Evolutionary conservation across 2,329 filamentous ascomycete genomes (phyloP), one percentile per base, ranked within the genome.

Genomic region (Aspergillus fumigatiaffinis): DNA sequence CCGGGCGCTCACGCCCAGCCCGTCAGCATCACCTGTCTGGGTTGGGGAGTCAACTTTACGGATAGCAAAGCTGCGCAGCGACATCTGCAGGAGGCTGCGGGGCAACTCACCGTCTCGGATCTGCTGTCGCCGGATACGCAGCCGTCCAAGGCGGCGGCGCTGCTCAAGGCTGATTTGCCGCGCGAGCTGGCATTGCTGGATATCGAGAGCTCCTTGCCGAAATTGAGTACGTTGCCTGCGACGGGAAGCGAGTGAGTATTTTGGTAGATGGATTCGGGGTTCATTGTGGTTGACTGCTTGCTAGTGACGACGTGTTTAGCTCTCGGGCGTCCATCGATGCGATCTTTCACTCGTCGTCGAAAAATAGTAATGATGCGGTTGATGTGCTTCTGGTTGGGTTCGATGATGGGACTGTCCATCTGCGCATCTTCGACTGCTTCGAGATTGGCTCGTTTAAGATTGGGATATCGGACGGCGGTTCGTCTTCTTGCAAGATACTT

Each of bases 351-450:
- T 77, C 82, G 0, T 79, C 82, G 32, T 81, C 84, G 57, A 81
- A 84, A 38, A 83, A 84, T 53, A 85, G 90, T 52, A 86, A 87
- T 60, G 86, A 91, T 61, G 82, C 85, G n/a, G 87, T 94, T 47
- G 89, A 93, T 71, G 84, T 93, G 62, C 86, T 95, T 77, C 78
- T 93, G 4, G 83, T 90, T 2, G 90, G 89, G 4, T 89, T 87
- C 3, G 82, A 84, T 55, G 83, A 90, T 61, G 89, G 89, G 8
- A 82, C 79, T 20, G 79, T 95, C 12, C 88, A 93, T 68, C 79
- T 95, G 20, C 90, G 87, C 64, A 91, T 96, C 50, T 93, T 93
- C 71, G 89, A 96, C 71, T 92, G 89, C 5, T 91, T 96, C 66
- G 82, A 89, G 58, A 87, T 95, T 57, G 90, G 91, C 3, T 57